These are phyloP conservation scores for Ganoderma lucidum DNA, from an alignment of 1,284 basidiomycete species.

Conservation along the genomic window DNA sequence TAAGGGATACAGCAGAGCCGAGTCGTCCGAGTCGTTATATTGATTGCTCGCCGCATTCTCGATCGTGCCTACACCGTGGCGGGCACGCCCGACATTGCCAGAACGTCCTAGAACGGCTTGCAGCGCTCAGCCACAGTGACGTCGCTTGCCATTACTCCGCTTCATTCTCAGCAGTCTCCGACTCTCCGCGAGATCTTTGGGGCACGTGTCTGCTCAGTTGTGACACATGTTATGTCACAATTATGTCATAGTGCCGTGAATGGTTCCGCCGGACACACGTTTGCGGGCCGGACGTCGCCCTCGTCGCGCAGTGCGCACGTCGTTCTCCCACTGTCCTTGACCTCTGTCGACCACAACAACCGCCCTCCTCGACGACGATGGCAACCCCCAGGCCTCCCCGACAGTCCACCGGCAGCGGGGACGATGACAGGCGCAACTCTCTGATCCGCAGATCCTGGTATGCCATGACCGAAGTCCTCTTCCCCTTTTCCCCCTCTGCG, in stretches of 20 bases:
- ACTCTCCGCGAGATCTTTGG: not conserved
- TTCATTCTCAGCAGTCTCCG: not conserved
- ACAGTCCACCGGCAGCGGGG: conserved; percentile 7
- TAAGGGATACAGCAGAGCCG: conserved; percentile 11
- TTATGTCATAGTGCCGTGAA: not conserved
- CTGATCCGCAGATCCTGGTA: conserved; percentile 60
- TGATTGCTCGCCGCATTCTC: conserved; percentile 20
- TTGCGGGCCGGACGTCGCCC: conserved; percentile 26
- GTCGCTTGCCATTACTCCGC: conserved; percentile 27
- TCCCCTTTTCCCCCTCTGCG: conserved; percentile 76
- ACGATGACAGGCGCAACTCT: conserved; percentile 36
- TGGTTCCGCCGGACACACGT: not conserved
- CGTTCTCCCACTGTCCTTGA: conserved; percentile 16
- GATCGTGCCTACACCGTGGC: conserved; percentile 24
- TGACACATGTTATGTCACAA: conserved; percentile 18
- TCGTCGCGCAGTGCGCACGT: conserved; percentile 19
- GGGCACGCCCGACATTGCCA: conserved; percentile 26
- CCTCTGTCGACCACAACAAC: conserved; percentile 26
- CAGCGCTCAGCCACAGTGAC: conserved; percentile 35
- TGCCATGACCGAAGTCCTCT: conserved; percentile 62
- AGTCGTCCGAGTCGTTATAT: conserved; percentile 21
- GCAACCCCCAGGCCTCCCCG: conserved; percentile 9
- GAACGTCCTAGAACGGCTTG: conserved; percentile 37
- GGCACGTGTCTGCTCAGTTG: conserved; percentile 25
- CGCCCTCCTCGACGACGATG: conserved; percentile 12